Conservation (phyloP, 331 rosid species). For the Saraca asoca region DNA sequence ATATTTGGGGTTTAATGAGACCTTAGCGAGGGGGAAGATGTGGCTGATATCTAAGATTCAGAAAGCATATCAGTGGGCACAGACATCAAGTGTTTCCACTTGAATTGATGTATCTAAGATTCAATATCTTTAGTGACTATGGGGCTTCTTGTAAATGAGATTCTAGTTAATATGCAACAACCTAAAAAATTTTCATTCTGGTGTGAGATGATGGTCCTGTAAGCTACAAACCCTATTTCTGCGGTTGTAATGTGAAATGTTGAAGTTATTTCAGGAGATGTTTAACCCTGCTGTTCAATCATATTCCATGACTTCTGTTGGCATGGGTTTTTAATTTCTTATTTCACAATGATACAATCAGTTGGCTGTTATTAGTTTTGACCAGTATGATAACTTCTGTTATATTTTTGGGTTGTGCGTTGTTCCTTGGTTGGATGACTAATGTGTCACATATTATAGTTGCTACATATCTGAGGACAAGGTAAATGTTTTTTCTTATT, state of each 20-base stretch:
- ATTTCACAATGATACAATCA: constrained; percentile 10
- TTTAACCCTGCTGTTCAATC: background rate
- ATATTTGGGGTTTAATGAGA: background rate
- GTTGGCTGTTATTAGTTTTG: constrained; percentile 26
- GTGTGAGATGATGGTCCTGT: background rate
- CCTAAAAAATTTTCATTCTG: background rate
- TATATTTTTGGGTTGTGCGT: constrained; percentile 2
- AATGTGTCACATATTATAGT: too few relatives aligned
- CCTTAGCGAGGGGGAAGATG: background rate
- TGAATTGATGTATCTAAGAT: background rate
- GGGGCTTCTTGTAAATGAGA: background rate
- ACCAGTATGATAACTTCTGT: constrained; percentile 4
- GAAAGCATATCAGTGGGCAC: background rate
- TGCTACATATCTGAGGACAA: background rate
- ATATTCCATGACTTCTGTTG: constrained; percentile 1
- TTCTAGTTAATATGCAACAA: background rate
- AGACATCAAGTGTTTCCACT: background rate
- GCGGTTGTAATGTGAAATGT: background rate
- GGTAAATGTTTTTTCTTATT: constrained; percentile 4
- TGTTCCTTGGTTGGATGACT: constrained; percentile 13
- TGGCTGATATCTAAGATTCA: background rate
- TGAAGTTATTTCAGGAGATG: too few relatives aligned
- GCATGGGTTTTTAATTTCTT: constrained; percentile 21
- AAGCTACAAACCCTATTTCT: background rate
- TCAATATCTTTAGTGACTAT: background rate